Conservation (phyloP, 2,329 filamentous ascomycete species). For the Aschersonia sp. region DNA sequence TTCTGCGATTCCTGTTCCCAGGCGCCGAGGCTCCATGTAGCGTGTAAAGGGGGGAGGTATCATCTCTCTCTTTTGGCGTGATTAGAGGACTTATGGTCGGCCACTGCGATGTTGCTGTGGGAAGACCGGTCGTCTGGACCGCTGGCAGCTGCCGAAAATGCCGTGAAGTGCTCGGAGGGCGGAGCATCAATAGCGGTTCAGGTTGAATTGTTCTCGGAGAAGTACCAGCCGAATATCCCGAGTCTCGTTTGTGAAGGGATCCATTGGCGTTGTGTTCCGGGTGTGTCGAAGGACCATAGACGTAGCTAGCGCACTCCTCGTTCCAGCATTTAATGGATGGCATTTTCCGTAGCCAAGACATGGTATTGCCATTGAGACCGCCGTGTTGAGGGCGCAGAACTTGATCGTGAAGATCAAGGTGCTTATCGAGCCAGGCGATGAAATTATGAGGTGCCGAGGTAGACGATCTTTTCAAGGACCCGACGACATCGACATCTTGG, state of each 20-base stretch:
- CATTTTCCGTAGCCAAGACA: slow-evolving; percentile 2
- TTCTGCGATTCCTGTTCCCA: slow-evolving; percentile 12
- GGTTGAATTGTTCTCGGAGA: slow-evolving; percentile 2
- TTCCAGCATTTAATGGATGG: slow-evolving; percentile 38
- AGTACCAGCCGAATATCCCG: slow-evolving; percentile 21
- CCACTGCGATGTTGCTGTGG: slow-evolving; percentile 1
- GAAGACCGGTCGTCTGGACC: slow-evolving; percentile 1
- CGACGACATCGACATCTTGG: slow-evolving; percentile 16
- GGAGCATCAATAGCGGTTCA: slow-evolving; percentile 1
- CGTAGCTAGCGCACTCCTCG: slow-evolving; percentile 40
- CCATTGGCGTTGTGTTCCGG: slow-evolving; percentile 37
- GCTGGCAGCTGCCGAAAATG: slow-evolving; percentile 1
- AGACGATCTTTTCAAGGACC: slow-evolving; percentile 14
- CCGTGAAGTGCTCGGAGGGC: not conserved
- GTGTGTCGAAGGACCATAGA: slow-evolving; percentile 39
- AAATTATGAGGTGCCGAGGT: slow-evolving; percentile 30
- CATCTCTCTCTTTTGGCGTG: slow-evolving; percentile 4
- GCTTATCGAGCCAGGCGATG: slow-evolving; percentile 35
- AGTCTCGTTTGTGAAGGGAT: slow-evolving; percentile 34
- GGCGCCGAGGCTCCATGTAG: not conserved
- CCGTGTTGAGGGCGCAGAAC: slow-evolving; percentile 18
- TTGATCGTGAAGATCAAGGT: slow-evolving; percentile 33
- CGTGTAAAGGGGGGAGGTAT: slow-evolving; percentile 2
- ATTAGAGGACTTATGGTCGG: slow-evolving; percentile 6
- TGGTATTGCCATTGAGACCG: slow-evolving; percentile 1